Evolutionary conservation across 345 rosid genomes (phyloP), one percentile per base, ranked within the genome.

Genomic region (Dipteronia sinensis): DNA sequence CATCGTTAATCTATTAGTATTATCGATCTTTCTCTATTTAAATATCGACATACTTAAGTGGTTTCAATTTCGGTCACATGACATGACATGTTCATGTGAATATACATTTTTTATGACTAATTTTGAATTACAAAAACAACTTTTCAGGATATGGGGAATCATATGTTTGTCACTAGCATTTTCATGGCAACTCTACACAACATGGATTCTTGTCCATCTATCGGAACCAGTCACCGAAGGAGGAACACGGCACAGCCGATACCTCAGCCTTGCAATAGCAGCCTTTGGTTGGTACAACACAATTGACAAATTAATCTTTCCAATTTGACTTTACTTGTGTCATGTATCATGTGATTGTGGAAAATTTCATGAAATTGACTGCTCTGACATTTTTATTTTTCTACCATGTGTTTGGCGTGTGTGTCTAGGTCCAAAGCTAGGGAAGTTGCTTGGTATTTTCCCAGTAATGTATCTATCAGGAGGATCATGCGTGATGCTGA

Each of bases 391-490:
- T 44, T 12, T 22, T 64, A 10, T 68, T 0, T 27, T 19, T 22
- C 38, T 29, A 8, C 46, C 2, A 4, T 34, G 34, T 3, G 34
- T 29, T 29, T 10, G 15, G 23, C 10, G 7, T 10, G 13, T 17
- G 1, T 40, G 16, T 47, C 0, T 69, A 89, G 94, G 94, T 61
- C 84, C 84, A 53, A 84, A 74, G 76, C 69, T 85, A 0, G 94
- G 92, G 31, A 91, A 89, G 34, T 12, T 85, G 40, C 77, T 89
- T 0, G 89, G 81, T 7, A 62, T 89, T 89, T 23, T 87, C 70
- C 94, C 92, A 1, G 86, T 88, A 2, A 85, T 91, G 90, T 91
- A 87, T 72, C 82, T 91, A 16, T 91, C 94, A 6, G 89, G 92
- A 0, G 92, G 92, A 2, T 62, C 92, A 1, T 86, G 90, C 22